phyloP scores from a whole-genome alignment of 768 basidiomycete genomes.

The Leucocoprinus leucothites region DNA sequence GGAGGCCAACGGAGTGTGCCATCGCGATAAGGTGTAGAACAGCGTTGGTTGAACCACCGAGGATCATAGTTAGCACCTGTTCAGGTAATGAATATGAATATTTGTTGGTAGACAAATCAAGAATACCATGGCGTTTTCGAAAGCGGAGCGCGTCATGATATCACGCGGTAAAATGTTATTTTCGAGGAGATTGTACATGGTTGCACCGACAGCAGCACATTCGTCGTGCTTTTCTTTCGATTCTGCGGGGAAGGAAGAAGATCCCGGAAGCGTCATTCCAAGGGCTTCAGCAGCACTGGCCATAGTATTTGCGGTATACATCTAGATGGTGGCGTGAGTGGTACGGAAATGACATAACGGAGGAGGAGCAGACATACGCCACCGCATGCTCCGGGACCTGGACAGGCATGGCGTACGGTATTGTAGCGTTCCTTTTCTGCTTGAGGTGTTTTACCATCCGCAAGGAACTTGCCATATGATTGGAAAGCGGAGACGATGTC shows the following conservation, averaged over 20 bases:
- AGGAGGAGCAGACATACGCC: conserved; percentile 59
- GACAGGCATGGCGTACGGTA: conserved; percentile 90
- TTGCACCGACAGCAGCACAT: conserved; percentile 73
- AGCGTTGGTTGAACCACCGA: conserved; percentile 97
- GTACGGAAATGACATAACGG: not conserved
- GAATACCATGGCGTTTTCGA: conserved; percentile 95
- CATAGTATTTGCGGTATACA: conserved; percentile 99
- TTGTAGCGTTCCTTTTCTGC: conserved; percentile 85
- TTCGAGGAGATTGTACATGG: conserved; percentile 85
- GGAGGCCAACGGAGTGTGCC: conserved; percentile 92
- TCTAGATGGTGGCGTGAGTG: conserved; percentile 40
- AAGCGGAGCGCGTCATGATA: conserved; percentile 96
- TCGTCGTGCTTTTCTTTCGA: conserved; percentile 86
- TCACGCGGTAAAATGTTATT: conserved; percentile 91
- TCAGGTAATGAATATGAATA: not conserved
- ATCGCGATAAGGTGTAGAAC: conserved; percentile 96
- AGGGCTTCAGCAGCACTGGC: conserved; percentile 92
- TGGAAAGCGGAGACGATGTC: conserved; percentile 99
- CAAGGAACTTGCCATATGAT: conserved; percentile 91
- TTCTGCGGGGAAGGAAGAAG: conserved; percentile 95
- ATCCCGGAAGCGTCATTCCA: conserved; percentile 95
- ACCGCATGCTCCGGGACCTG: conserved; percentile 97
- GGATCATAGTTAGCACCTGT: conserved; percentile 92
- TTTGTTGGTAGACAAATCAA: not conserved
- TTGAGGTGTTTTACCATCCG: conserved; percentile 77